phyloP scores from a whole-genome alignment of 345 rosid species.

The Eucalyptus dawsonii region DNA sequence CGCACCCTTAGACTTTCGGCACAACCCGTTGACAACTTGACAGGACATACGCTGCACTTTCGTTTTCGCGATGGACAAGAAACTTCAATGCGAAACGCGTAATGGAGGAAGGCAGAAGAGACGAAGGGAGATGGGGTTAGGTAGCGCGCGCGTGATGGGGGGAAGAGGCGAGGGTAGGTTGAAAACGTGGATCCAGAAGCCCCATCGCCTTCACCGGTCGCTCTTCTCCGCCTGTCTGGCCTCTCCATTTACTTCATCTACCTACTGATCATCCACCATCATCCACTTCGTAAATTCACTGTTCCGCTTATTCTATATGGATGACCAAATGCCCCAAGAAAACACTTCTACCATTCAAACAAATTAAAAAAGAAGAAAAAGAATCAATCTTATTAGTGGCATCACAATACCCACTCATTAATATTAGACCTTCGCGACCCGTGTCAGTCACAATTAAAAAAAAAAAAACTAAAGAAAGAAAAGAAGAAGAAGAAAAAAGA shows the following conservation, averaged over 20 bases:
- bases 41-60: not conserved
- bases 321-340: not conserved
- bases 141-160: not conserved
- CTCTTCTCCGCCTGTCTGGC: not conserved
- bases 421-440: too few species aligned
- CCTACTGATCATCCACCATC: not conserved
- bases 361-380: not conserved
- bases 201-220: not conserved
- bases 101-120: not conserved
- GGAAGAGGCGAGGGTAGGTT: not conserved
- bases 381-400: not conserved
- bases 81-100: not conserved
- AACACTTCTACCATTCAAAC: not conserved
- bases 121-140: not conserved
- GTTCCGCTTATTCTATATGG: not conserved
- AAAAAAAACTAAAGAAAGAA: too few species aligned
- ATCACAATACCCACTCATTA: not conserved
- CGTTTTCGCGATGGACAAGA: not conserved
- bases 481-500: too few species aligned
- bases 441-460: too few species aligned
- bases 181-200: not conserved
- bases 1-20: not conserved
- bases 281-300: not conserved
- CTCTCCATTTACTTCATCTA: not conserved
- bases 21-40: not conserved